Evolutionary conservation across 495 filamentous ascomycete genomes (phyloP).

Genomic region (Extremus antarcticus): DNA sequence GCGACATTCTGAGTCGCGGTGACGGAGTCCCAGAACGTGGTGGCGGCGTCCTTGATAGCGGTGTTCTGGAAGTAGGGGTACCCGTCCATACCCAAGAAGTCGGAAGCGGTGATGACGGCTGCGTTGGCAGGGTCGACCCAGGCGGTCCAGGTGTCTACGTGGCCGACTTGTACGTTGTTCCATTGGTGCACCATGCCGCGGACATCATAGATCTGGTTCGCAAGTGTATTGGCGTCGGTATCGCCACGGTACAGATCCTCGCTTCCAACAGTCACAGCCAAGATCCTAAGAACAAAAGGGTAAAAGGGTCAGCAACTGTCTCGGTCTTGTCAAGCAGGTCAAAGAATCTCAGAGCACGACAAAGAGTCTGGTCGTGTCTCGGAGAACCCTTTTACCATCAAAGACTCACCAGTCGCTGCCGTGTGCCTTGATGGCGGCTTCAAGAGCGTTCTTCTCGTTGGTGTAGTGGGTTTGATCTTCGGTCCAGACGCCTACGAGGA

Average conservation of each 20-base stretch:
- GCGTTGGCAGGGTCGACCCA: slow-evolving; percentile 56
- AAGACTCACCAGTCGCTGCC: slow-evolving; percentile 32
- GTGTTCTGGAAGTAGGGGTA: slow-evolving; percentile 54
- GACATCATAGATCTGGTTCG: slow-evolving; percentile 45
- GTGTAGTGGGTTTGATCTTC: slow-evolving; percentile 45
- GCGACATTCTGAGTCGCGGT: slow-evolving; percentile 45
- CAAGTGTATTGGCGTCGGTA: slow-evolving; percentile 46
- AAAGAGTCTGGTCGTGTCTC: too few relatives aligned
- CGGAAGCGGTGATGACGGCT: slow-evolving; percentile 53
- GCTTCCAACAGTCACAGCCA: slow-evolving; percentile 79
- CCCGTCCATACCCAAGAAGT: slow-evolving; percentile 65
- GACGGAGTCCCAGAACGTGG: slow-evolving; percentile 53
- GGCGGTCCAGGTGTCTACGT: slow-evolving; percentile 70
- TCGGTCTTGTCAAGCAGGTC: too few relatives aligned
- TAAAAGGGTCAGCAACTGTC: too few relatives aligned
- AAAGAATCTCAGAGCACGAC: too few relatives aligned
- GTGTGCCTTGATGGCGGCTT: slow-evolving; percentile 50
- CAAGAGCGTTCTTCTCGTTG: slow-evolving; percentile 60
- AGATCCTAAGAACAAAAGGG: too few relatives aligned
- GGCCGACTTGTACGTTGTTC: slow-evolving; percentile 53
- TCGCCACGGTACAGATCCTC: slow-evolving; percentile 82
- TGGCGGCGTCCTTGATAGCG: slow-evolving; percentile 46
- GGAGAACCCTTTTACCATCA: too few relatives aligned
- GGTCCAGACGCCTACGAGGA: slow-evolving; percentile 71
- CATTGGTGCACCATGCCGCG: slow-evolving; percentile 46